These are phyloP conservation scores for Phytophthora sp. DNA, from an alignment of 352 stramenopile species.

Conservation along the genomic window DNA sequence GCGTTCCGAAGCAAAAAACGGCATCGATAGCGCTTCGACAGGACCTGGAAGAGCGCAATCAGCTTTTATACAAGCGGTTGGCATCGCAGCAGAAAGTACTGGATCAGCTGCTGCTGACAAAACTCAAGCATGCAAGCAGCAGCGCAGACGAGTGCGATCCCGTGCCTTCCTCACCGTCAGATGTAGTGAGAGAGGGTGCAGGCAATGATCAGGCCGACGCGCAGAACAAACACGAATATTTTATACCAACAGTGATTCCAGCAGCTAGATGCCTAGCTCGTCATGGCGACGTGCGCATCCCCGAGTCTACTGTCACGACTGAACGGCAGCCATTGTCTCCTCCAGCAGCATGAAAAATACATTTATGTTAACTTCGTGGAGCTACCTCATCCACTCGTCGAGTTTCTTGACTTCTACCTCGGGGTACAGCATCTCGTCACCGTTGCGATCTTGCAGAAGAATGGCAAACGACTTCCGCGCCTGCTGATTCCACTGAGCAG, in stretches of 20 bases:
- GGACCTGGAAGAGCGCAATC: constrained; percentile 43
- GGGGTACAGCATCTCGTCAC: constrained; percentile 49
- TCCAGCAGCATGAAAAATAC: constrained; percentile 16
- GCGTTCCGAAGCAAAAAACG: neutral
- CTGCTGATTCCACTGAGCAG: constrained; percentile 38
- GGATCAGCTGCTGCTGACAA: constrained; percentile 37
- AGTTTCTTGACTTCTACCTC: constrained; percentile 59
- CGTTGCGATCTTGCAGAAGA: constrained; percentile 40
- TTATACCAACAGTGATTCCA: neutral
- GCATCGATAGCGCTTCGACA: neutral
- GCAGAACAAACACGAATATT: neutral
- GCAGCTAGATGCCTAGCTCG: neutral
- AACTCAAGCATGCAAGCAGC: constrained; percentile 25
- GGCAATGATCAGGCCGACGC: neutral
- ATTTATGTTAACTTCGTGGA: neutral
- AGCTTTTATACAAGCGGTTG: constrained; percentile 37
- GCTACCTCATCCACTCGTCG: constrained; percentile 45
- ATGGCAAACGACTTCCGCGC: constrained; percentile 52
- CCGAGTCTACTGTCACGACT: neutral
- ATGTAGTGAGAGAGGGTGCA: neutral
- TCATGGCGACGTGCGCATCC: neutral
- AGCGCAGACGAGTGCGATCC: neutral
- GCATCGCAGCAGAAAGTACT: constrained; percentile 44
- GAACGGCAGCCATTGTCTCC: constrained; percentile 25
- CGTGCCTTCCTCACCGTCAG: neutral